A percentile compares a stretch with the other conserved stretches of the same genome.
Conservation (phyloP, 129 eudicot species). For the Centaurea solstitialis region DNA sequence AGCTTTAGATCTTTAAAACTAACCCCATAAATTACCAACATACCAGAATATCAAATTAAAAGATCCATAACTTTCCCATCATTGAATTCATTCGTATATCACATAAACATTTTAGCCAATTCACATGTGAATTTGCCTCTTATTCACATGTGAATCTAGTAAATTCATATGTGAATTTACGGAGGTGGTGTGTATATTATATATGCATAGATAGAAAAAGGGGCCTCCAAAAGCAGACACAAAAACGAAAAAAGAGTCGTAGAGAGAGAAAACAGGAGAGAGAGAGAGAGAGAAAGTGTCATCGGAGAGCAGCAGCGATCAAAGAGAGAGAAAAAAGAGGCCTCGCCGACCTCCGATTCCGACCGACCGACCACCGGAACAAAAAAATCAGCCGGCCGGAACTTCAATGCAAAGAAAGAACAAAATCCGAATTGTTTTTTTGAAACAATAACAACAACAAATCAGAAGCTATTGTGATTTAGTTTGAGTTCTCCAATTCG, state of each 20-base stretch:
- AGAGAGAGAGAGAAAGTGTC: conserved; percentile 39
- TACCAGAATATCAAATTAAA: neutral
- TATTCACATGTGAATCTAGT: neutral
- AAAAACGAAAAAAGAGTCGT: conserved; percentile 39
- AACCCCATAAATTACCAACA: neutral
- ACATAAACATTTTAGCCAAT: too few relatives aligned
- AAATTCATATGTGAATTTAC: neutral
- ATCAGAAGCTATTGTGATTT: conserved; percentile 23
- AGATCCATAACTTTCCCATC: neutral
- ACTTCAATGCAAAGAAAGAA: conserved; percentile 31
- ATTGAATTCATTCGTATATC: too few relatives aligned
- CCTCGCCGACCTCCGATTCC: conserved; percentile 47
- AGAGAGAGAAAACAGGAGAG: conserved; percentile 45
- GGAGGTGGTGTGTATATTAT: conserved; percentile 9
- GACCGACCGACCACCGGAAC: conserved; percentile 15
- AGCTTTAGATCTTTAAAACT: neutral
- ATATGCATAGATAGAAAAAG: conserved; percentile 9
- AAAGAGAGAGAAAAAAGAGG: conserved; percentile 46
- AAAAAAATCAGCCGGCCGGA: conserved; percentile 14
- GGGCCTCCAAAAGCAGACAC: conserved; percentile 47
- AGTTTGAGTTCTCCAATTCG: conserved; percentile 31
- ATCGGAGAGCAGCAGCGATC: conserved; percentile 55
- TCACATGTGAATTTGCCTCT: neutral
- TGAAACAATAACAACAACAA: conserved; percentile 17
- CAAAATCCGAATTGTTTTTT: conserved; percentile 6